Evolutionary conservation across 2,329 filamentous ascomycete genomes (phyloP).

Genomic region (Catunica adiposa): DNA sequence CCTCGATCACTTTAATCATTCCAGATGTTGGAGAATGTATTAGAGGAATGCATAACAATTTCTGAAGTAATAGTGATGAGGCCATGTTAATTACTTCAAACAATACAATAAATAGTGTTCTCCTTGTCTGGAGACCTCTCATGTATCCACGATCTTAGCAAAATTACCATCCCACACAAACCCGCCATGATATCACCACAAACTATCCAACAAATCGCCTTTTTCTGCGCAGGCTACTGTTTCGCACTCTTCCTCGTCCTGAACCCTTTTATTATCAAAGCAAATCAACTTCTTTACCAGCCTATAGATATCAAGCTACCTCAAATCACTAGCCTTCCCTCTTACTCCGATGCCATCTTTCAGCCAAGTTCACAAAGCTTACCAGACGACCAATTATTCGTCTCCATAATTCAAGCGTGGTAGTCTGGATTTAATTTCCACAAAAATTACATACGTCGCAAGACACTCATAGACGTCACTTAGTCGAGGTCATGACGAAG

Average conservation of each 20-base stretch:
- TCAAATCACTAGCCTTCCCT: too few relatives aligned
- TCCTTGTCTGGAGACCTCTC: not conserved
- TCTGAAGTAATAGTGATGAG: not conserved
- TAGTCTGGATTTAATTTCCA: too few relatives aligned
- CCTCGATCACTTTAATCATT: not conserved
- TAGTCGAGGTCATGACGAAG: too few relatives aligned
- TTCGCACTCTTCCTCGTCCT: not conserved
- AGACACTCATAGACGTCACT: too few relatives aligned
- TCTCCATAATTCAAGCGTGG: too few relatives aligned
- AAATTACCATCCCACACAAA: not conserved
- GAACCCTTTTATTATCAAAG: not conserved
- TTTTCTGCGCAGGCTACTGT: slow-evolving; percentile 1
- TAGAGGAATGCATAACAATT: not conserved
- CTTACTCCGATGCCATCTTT: too few relatives aligned
- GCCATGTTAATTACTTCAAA: not conserved
- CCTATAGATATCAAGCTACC: not conserved
- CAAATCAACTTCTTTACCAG: not conserved
- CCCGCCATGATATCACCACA: not conserved
- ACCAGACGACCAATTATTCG: too few relatives aligned
- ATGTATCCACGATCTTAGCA: not conserved
- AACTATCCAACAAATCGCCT: not conserved
- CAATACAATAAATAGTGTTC: not conserved
- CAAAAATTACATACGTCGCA: too few relatives aligned
- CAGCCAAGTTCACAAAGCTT: too few relatives aligned
- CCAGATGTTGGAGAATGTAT: not conserved